These are phyloP conservation scores for Clarireedia paspali DNA, from an alignment of 2,329 filamentous ascomycete species.

Conservation along the genomic window DNA sequence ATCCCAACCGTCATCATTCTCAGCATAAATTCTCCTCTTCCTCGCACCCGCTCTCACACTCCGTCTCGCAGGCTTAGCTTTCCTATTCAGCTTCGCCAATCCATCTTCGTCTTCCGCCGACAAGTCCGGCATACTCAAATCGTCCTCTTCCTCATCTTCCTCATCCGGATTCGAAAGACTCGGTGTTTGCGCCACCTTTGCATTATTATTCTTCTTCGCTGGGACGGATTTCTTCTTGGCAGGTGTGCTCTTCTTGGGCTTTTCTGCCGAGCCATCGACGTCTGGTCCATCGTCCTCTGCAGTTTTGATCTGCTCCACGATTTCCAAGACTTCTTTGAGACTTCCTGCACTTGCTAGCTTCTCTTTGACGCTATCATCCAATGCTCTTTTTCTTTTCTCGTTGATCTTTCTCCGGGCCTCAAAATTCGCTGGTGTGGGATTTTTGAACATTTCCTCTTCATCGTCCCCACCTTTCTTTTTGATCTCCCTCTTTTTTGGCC, in stretches of 20 bases:
- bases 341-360: constrained; percentile 16
- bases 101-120: constrained; percentile 28
- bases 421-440: constrained; percentile 26
- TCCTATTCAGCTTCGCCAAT: background rate
- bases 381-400: constrained; percentile 14
- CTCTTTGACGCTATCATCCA: constrained; percentile 17
- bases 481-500: constrained; percentile 66
- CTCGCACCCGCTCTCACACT: constrained; percentile 17
- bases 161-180: constrained; percentile 1
- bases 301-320: constrained; percentile 20
- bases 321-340: constrained; percentile 22
- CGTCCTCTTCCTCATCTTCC: constrained; percentile 26
- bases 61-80: constrained; percentile 13
- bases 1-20: background rate
- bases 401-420: constrained; percentile 20
- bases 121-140: constrained; percentile 33
- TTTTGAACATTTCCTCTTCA: constrained; percentile 28
- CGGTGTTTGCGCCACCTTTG: background rate
- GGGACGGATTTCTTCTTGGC: constrained; percentile 22
- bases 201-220: constrained; percentile 19
- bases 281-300: background rate
- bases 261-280: constrained; percentile 1
- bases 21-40: constrained; percentile 11
- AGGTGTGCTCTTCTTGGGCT: constrained; percentile 13
- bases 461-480: constrained; percentile 37